A percentile compares a stretch with the other conserved stretches of the same genome.
phyloP scores from a whole-genome alignment of 2,329 filamentous ascomycete genomes.

The Botrytis galanthina region DNA sequence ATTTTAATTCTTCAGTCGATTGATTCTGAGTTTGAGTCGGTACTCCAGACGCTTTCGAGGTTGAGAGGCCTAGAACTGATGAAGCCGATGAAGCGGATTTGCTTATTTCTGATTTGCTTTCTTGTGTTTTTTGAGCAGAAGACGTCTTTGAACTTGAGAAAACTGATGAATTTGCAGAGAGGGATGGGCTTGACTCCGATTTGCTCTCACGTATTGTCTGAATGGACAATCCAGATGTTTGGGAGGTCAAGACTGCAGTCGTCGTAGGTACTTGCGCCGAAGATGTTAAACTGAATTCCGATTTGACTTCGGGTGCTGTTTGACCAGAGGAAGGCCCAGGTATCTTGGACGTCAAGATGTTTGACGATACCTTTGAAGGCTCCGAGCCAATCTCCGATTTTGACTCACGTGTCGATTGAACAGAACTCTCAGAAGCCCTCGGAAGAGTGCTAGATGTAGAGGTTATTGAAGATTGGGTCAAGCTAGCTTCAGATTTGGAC shows the following conservation, averaged over 20 bases:
- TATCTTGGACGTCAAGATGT: background rate
- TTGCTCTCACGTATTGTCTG: background rate
- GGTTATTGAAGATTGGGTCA: background rate
- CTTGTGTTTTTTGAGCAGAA: background rate
- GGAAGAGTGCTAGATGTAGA: background rate
- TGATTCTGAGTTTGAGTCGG: background rate
- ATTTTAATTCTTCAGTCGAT: background rate
- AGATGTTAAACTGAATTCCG: background rate
- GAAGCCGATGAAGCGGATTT: background rate
- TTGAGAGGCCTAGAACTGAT: background rate
- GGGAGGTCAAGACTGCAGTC: background rate
- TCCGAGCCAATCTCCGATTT: background rate
- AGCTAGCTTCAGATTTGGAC: background rate
- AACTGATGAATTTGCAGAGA: background rate
- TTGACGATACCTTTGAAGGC: background rate
- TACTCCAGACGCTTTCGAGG: background rate
- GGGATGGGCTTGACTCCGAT: background rate
- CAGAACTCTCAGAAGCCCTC: background rate
- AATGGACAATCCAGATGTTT: background rate
- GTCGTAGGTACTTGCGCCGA: background rate
- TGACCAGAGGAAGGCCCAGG: background rate
- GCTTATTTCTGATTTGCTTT: background rate
- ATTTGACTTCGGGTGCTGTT: background rate
- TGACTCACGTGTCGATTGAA: background rate
- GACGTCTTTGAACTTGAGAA: background rate